These are phyloP conservation scores for Globisporangium okanoganense DNA, from an alignment of 352 stramenopile genomes.

Conservation along the genomic window DNA sequence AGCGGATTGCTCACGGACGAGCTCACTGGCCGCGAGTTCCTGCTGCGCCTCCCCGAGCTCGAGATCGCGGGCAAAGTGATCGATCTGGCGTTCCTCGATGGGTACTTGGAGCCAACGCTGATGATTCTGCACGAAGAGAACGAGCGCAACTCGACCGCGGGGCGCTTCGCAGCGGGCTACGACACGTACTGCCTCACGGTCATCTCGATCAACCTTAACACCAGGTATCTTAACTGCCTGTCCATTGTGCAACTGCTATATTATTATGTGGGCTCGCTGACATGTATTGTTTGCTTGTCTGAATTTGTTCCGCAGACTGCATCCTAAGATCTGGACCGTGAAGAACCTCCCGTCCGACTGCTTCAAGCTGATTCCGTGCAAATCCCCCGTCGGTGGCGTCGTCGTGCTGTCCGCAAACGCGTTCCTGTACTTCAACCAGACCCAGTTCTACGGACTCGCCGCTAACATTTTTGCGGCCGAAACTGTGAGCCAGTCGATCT, in stretches of 20 bases:
- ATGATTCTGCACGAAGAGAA: conserved; percentile 88
- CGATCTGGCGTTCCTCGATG: conserved; percentile 79
- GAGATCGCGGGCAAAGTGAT: conserved; percentile 77
- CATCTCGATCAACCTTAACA: conserved; percentile 87
- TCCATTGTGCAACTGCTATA: no score
- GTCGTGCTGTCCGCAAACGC: conserved; percentile 77
- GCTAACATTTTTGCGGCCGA: conserved; percentile 72
- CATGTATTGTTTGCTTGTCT: neutral
- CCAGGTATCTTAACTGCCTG: conserved; percentile 27
- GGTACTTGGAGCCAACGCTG: conserved; percentile 82
- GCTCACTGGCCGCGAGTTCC: conserved; percentile 68
- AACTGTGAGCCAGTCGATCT: conserved; percentile 70
- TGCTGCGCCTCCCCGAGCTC: conserved; percentile 66
- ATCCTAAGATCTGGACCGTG: conserved; percentile 86
- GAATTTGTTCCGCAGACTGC: conserved; percentile 29
- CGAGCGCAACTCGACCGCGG: conserved; percentile 63
- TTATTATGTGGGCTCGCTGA: neutral
- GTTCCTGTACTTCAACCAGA: conserved; percentile 88
- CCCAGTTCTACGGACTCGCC: conserved; percentile 72
- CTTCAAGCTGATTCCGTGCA: conserved; percentile 70
- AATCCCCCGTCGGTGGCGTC: conserved; percentile 63
- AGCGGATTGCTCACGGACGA: conserved; percentile 67
- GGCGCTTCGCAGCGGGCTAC: conserved; percentile 62
- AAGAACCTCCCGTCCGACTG: conserved; percentile 79
- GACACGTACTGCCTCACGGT: conserved; percentile 84